A percentile compares a stretch with the other conserved stretches of the same genome.
Evolutionary conservation across 352 stramenopile genomes (phyloP).

Genomic region (Pythium grandisporangium): DNA sequence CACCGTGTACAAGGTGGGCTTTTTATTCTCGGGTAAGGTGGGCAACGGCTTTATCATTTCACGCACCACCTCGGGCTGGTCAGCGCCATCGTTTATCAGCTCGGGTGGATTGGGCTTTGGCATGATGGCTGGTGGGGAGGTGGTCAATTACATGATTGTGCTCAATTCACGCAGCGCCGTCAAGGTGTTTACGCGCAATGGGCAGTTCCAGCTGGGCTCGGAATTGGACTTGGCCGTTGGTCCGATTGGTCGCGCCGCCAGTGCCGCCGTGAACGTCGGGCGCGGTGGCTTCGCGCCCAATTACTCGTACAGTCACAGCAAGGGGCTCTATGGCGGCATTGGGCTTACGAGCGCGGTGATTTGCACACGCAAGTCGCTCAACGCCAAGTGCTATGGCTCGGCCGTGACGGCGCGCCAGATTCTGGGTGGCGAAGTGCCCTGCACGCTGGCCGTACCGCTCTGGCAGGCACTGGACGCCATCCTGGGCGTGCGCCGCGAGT

Average conservation of each 20-base stretch:
- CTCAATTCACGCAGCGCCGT: constrained; percentile 62
- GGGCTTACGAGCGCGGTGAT: constrained; percentile 61
- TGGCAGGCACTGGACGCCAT: constrained; percentile 55
- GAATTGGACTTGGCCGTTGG: constrained; percentile 64
- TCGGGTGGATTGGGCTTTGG: constrained; percentile 68
- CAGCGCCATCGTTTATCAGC: constrained; percentile 57
- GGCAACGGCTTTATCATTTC: constrained; percentile 74
- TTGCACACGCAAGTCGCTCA: constrained; percentile 65
- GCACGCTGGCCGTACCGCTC: constrained; percentile 43
- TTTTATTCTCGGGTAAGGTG: constrained; percentile 71
- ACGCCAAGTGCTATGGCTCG: constrained; percentile 57
- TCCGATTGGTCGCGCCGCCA: constrained; percentile 57
- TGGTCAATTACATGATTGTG: constrained; percentile 80
- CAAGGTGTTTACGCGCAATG: constrained; percentile 74
- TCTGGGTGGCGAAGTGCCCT: constrained; percentile 57
- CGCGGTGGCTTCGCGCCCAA: constrained; percentile 54
- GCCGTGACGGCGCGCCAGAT: constrained; percentile 59
- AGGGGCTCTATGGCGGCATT: constrained; percentile 64
- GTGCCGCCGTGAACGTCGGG: constrained; percentile 52
- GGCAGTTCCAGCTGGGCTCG: constrained; percentile 65
- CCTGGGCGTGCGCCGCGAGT: constrained; percentile 50
- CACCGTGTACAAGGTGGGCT: constrained; percentile 76
- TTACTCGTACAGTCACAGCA: constrained; percentile 77
- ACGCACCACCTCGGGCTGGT: constrained; percentile 61
- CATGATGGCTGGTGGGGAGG: constrained; percentile 77